These are phyloP conservation scores for Hypoxylon sp. DNA, from an alignment of 2,329 filamentous ascomycete genomes.

Conservation along the genomic window DNA sequence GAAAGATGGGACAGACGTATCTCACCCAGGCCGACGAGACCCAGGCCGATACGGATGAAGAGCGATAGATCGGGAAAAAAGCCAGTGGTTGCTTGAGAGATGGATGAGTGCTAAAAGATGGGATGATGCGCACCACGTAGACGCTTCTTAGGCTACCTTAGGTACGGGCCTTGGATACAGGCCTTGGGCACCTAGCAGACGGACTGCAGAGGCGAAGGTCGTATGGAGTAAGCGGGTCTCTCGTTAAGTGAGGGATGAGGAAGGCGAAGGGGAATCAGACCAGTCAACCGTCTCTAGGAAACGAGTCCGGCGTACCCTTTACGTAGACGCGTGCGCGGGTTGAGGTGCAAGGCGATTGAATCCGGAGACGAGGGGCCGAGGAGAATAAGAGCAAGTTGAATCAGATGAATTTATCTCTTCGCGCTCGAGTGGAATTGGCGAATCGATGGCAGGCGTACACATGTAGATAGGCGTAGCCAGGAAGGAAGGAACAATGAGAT, in stretches of 20 bases:
- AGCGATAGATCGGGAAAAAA: too few relatives aligned
- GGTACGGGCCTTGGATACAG: too few relatives aligned
- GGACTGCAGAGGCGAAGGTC: neutral
- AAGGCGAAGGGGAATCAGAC: too few relatives aligned
- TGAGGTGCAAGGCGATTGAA: neutral
- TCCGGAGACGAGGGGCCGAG: neutral
- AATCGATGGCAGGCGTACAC: too few relatives aligned
- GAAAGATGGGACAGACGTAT: too few relatives aligned
- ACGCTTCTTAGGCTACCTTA: neutral
- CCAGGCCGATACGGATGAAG: too few relatives aligned
- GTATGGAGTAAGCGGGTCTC: constrained; percentile 7
- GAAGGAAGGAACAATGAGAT: too few relatives aligned
- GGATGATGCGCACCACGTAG: neutral
- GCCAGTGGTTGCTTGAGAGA: too few relatives aligned
- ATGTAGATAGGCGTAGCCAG: too few relatives aligned
- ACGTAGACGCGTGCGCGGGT: neutral
- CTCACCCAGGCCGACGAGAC: too few relatives aligned
- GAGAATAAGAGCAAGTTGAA: neutral
- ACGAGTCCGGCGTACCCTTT: neutral
- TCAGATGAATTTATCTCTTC: too few relatives aligned
- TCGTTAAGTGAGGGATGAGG: constrained; percentile 9
- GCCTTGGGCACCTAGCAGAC: neutral
- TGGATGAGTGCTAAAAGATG: neutral
- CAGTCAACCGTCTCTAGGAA: neutral
- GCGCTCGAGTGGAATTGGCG: neutral